Evolutionary conservation across 1,284 basidiomycete genomes (phyloP), one percentile per base, ranked within the genome.

Genomic region (Porogramme epimiltina): DNA sequence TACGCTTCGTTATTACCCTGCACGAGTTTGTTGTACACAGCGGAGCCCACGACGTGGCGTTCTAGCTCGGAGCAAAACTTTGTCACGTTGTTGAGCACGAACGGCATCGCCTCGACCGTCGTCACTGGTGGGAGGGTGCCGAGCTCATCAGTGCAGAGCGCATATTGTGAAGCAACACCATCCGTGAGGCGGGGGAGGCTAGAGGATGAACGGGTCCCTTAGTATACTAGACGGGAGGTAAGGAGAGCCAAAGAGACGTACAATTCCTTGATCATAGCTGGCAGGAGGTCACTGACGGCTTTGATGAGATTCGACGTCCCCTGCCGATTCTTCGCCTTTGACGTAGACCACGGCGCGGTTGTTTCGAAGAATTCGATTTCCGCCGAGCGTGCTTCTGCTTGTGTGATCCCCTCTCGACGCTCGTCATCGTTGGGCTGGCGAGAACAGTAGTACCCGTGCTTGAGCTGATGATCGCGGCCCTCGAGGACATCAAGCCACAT

Each of bases 371-470:
- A 87, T 0, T 70, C 53, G 0, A 60, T 44, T 9, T 80, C 79
- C 0, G 66, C 62, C 6, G 54, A 51, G 41, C 81, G 73, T 0
- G 77, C 73, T 18, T 73, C 72, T 0, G 60, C 47, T 11, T 69
- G 65, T 0, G 76, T 68, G 6, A 77, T 67, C 1, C 67, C 66
- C 6, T 63, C 58, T 13, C 63, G 61, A 0, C 85, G 74, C 52
- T 84, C 78, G 2, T 66, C 71, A 56, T 87, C 84, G 49, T 85
- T 77, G 0, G 83, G 80, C 20, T 85, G 79, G 39, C 81, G 80
- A 36, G 84, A 81, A 41, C 82, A 85, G 55, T 79, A 85, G 56
- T 86, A 87, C 0, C 85, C 85, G 42, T 82, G 81, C n/a, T 62
- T 73, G 11, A 85, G 70, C 2, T 19, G 51, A 53, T 81, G 65